A percentile compares a stretch with the other conserved stretches of the same genome.
These are phyloP conservation scores for Myochromella boudieri DNA, from an alignment of 768 basidiomycete genomes.

Conservation along the genomic window DNA sequence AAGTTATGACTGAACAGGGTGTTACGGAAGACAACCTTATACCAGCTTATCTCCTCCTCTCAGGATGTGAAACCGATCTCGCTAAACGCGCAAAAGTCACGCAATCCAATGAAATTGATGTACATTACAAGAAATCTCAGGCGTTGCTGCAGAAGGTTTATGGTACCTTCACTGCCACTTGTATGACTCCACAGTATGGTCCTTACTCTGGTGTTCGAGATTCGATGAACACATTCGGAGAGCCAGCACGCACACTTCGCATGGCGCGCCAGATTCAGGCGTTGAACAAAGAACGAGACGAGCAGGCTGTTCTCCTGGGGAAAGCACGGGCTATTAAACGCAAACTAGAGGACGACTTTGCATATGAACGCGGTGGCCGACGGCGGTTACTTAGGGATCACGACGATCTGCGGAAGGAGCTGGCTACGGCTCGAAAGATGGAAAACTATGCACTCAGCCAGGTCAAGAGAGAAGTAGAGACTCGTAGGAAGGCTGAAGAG, in stretches of 20 bases:
- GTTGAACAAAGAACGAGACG: conserved; percentile 33
- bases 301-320: conserved; percentile 28
- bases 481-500: conserved; percentile 67
- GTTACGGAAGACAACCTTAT: conserved; percentile 38
- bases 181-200: background rate
- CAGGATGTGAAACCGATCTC: conserved; percentile 54
- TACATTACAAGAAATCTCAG: conserved; percentile 40
- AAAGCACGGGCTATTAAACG: conserved; percentile 38
- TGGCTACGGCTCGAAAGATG: conserved; percentile 28
- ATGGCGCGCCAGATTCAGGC: conserved; percentile 39
- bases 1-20: conserved; percentile 41
- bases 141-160: conserved; percentile 52
- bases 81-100: conserved; percentile 28
- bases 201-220: background rate
- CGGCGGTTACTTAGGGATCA: conserved; percentile 34
- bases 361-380: conserved; percentile 32
- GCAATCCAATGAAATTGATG: conserved; percentile 20
- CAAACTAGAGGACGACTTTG: conserved; percentile 40
- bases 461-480: conserved; percentile 46
- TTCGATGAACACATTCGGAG: too few relatives aligned
- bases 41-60: conserved; percentile 52
- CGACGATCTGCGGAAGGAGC: conserved; percentile 31
- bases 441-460: conserved; percentile 26
- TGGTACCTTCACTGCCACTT: too few relatives aligned
- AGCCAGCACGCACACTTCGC: conserved; percentile 1